These are phyloP conservation scores for Candida sp. DNA, from an alignment of 1,139 yeast genomes.

Conservation along the genomic window DNA sequence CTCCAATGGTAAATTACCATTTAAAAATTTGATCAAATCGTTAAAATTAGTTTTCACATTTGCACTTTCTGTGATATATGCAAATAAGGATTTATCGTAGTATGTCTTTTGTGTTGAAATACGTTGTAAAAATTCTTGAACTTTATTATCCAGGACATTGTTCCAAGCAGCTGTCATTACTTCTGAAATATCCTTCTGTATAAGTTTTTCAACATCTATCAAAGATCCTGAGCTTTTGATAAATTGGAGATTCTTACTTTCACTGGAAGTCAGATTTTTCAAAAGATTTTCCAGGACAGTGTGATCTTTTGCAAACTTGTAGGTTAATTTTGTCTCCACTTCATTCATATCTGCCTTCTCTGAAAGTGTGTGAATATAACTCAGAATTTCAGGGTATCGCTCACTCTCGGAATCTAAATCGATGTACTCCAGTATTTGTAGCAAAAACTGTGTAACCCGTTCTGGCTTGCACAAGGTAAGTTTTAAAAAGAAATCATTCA, in stretches of 20 bases:
- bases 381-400: slow-evolving; percentile 10
- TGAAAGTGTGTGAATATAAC: slow-evolving; percentile 11
- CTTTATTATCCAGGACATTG: slow-evolving; percentile 2
- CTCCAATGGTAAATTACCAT: slow-evolving; percentile 10
- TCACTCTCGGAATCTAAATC: slow-evolving; percentile 2
- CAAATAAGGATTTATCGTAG: slow-evolving; percentile 13
- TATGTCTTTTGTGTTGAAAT: slow-evolving; percentile 2
- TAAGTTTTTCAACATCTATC: slow-evolving; percentile 4
- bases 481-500: slow-evolving; percentile 31
- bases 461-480: slow-evolving; percentile 14
- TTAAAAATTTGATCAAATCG: slow-evolving; percentile 13
- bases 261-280: slow-evolving; percentile 6
- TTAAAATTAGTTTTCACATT: slow-evolving; percentile 11
- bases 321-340: slow-evolving; percentile 15
- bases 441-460: slow-evolving; percentile 10
- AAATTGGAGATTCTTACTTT: slow-evolving; percentile 7
- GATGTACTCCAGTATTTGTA: slow-evolving; percentile 5
- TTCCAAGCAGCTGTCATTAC: slow-evolving; percentile 8
- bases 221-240: slow-evolving; percentile 6
- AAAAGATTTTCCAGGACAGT: slow-evolving; percentile 11
- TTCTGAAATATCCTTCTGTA: slow-evolving; percentile 2
- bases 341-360: slow-evolving; percentile 5
- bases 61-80: slow-evolving; percentile 10
- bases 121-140: slow-evolving; percentile 5
- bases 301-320: slow-evolving; percentile 11